phyloP scores from a whole-genome alignment of 1,284 basidiomycete genomes.

The Leccinum griseonigrum region DNA sequence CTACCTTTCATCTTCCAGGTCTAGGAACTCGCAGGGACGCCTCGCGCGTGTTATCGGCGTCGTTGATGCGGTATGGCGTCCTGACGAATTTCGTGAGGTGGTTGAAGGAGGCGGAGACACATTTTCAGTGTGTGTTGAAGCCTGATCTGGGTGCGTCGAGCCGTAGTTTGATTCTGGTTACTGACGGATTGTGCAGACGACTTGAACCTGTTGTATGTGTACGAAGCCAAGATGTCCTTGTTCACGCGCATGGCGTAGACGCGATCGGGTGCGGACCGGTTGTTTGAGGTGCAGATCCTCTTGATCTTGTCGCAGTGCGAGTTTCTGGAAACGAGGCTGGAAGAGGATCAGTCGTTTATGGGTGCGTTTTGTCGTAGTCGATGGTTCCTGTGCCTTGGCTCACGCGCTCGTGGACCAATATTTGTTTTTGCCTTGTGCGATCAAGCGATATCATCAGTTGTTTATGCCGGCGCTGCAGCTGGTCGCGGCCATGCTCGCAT shows the following conservation, averaged over 20 bases:
- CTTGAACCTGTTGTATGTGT: conserved; percentile 90
- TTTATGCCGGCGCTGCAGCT: conserved; percentile 85
- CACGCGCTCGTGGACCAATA: conserved; percentile 59
- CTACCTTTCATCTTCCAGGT: too few species aligned
- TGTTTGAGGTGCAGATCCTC: conserved; percentile 75
- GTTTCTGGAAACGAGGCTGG: conserved; percentile 80
- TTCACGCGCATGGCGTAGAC: conserved; percentile 74
- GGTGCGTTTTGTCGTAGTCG: neutral
- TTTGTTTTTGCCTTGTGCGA: conserved; percentile 83
- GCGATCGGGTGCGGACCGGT: neutral
- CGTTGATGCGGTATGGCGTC: neutral
- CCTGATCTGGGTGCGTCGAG: neutral
- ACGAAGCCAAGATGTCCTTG: conserved; percentile 91
- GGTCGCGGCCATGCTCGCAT: conserved; percentile 66
- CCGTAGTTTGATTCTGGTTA: neutral
- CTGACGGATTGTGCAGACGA: conserved; percentile 53
- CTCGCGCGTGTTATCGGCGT: conserved; percentile 47
- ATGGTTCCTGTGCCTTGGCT: neutral
- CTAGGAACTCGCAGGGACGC: conserved; percentile 48
- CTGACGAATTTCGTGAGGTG: neutral
- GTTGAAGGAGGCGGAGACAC: neutral
- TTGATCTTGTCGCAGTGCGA: conserved; percentile 83
- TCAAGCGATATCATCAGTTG: conserved; percentile 87
- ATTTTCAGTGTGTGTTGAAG: neutral
- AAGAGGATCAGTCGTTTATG: conserved; percentile 47